phyloP scores from a whole-genome alignment of 2,329 filamentous ascomycete species.

The Verruconis gallopava region DNA sequence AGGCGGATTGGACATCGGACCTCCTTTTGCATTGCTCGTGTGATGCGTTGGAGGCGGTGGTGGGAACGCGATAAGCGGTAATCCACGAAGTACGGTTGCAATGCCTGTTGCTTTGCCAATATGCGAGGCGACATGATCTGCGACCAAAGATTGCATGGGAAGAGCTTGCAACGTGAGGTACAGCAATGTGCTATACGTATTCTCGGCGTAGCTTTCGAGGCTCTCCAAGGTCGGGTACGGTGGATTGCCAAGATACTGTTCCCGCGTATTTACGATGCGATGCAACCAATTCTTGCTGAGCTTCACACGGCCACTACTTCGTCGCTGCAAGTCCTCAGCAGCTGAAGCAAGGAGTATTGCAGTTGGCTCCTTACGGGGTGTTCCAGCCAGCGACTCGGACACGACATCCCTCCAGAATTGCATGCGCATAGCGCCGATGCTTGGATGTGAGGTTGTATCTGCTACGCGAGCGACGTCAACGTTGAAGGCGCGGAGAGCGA shows the following conservation, averaged over 20 bases:
- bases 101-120: constrained; percentile 92
- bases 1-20: constrained; percentile 28
- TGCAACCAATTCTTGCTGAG: constrained; percentile 45
- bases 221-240: constrained; percentile 62
- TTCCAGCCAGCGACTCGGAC: constrained; percentile 60
- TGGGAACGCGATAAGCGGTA: constrained; percentile 78
- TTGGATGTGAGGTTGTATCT: constrained; percentile 77
- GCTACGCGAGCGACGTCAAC: constrained; percentile 82
- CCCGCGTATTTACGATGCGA: constrained; percentile 67
- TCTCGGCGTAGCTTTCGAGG: constrained; percentile 82
- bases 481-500: constrained; percentile 84
- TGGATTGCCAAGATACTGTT: constrained; percentile 70
- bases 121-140: constrained; percentile 88
- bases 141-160: constrained; percentile 66
- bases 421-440: constrained; percentile 76
- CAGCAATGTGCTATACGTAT: constrained; percentile 84
- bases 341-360: constrained; percentile 70
- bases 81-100: constrained; percentile 67
- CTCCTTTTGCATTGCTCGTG: constrained; percentile 20
- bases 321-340: constrained; percentile 42
- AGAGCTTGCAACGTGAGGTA: constrained; percentile 75
- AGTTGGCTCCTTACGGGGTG: constrained; percentile 80
- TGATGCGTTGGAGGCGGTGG: constrained; percentile 45
- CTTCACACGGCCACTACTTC: constrained; percentile 33
- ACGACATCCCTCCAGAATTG: constrained; percentile 92